phyloP scores from a whole-genome alignment of 2,329 filamentous ascomycete genomes.

The Nemania abortiva region DNA sequence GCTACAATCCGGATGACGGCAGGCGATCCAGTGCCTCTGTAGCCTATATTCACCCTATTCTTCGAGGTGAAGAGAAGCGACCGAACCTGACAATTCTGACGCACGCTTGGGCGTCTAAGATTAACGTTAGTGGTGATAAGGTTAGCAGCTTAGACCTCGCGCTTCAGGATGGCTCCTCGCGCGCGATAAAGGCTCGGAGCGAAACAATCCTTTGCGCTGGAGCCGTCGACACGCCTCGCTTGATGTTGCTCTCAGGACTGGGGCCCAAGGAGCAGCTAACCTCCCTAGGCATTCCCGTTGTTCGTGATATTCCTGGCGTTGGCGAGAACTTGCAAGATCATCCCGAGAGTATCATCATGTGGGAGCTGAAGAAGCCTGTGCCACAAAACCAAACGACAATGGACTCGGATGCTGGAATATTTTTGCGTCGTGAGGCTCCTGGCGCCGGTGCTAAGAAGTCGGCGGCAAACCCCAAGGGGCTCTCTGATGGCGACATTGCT shows the following conservation, averaged over 20 bases:
- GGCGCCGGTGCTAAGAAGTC: constrained; percentile 71
- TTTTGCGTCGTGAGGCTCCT: constrained; percentile 80
- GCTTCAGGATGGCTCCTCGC: constrained; percentile 64
- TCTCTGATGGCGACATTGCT: constrained; percentile 77
- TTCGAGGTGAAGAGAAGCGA: constrained; percentile 83
- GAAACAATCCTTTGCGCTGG: constrained; percentile 86
- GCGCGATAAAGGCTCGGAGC: constrained; percentile 72
- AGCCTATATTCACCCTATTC: constrained; percentile 92
- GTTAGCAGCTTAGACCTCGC: constrained; percentile 81
- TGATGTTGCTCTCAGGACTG: constrained; percentile 69
- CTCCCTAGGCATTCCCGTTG: constrained; percentile 65
- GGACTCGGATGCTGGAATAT: constrained; percentile 91
- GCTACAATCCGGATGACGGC: constrained; percentile 91
- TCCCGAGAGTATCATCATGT: constrained; percentile 71
- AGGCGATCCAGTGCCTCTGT: constrained; percentile 87
- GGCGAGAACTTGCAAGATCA: constrained; percentile 73
- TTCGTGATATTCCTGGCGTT: constrained; percentile 69
- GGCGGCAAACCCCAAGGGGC: constrained; percentile 61
- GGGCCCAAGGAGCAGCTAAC: constrained; percentile 67
- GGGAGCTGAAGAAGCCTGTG: constrained; percentile 84
- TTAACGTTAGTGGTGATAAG: constrained; percentile 77
- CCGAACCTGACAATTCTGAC: constrained; percentile 89
- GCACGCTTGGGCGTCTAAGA: constrained; percentile 86
- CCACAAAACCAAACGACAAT: constrained; percentile 86
- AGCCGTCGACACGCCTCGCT: constrained; percentile 82